Conservation (phyloP, 169 alveolate species). For the Plasmodium ovale region DNA sequence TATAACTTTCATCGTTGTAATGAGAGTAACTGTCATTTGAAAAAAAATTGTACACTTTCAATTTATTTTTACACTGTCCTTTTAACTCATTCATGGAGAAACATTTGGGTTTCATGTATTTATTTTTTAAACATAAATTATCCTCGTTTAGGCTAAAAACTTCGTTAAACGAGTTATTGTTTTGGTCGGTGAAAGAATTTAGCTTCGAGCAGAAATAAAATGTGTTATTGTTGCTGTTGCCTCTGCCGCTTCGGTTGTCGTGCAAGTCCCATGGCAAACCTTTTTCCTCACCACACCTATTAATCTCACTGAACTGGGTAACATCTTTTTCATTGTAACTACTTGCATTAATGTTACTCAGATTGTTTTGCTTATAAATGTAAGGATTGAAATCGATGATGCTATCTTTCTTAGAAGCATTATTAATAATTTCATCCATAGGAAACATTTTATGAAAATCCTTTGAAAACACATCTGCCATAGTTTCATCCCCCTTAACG, state of each 20-base stretch:
- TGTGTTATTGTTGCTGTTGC: background rate
- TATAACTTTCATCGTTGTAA: constrained; percentile 18
- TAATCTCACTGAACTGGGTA: too few species aligned
- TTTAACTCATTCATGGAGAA: constrained; percentile 7
- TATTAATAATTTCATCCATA: too few species aligned
- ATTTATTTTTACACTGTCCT: constrained; percentile 13
- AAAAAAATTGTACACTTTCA: background rate
- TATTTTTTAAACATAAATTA: background rate
- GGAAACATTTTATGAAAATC: too few species aligned
- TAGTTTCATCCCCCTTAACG: background rate
- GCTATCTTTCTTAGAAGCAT: background rate
- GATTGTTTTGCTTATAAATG: background rate
- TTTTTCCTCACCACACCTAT: too few species aligned
- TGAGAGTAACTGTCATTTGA: background rate
- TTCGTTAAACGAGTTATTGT: background rate
- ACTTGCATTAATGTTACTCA: background rate
- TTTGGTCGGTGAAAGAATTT: background rate
- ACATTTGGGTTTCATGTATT: background rate
- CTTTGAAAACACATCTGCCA: background rate
- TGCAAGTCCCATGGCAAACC: too few species aligned
- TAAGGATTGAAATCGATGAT: background rate
- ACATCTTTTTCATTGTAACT: background rate
- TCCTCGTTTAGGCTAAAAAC: background rate
- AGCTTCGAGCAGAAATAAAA: background rate
- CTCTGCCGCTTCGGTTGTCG: too few species aligned